phyloP scores from a whole-genome alignment of 352 stramenopile genomes.

The Globisporangium cederbergense region DNA sequence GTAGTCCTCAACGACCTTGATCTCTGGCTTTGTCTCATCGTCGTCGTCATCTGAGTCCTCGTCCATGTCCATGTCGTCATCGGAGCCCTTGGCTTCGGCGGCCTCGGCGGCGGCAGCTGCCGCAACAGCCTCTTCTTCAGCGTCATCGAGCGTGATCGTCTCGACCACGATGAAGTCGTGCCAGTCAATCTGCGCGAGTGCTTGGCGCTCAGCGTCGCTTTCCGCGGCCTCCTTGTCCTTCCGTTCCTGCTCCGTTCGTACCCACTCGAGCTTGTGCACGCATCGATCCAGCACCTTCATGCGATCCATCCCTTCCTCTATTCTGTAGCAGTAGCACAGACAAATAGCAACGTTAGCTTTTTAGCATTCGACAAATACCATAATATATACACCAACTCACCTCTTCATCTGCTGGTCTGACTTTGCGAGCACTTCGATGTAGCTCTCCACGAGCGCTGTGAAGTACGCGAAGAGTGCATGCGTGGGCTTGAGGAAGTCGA shows the following conservation, averaged over 20 bases:
- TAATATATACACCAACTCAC: constrained; percentile 19
- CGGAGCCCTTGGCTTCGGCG: constrained; percentile 38
- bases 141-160: constrained; percentile 95
- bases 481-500: constrained; percentile 97
- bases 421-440: constrained; percentile 87
- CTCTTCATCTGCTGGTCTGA: constrained; percentile 64
- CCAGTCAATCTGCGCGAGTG: constrained; percentile 94
- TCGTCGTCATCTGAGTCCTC: constrained; percentile 74
- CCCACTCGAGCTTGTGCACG: constrained; percentile 82
- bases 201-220: constrained; percentile 70
- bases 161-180: constrained; percentile 99
- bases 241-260: constrained; percentile 66
- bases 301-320: constrained; percentile 70
- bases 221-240: constrained; percentile 70
- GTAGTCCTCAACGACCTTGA: constrained; percentile 88
- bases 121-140: constrained; percentile 61
- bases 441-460: constrained; percentile 96
- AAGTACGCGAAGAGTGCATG: constrained; percentile 98
- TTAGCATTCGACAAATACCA: neutral
- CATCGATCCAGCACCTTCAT: constrained; percentile 86
- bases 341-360: neutral
- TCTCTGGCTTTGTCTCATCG: constrained; percentile 45
- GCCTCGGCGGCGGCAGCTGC: constrained; percentile 23
- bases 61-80: constrained; percentile 91
- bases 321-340: constrained; percentile 20